phyloP scores from a whole-genome alignment of 768 basidiomycete genomes.

The Naganishia onofrii region DNA sequence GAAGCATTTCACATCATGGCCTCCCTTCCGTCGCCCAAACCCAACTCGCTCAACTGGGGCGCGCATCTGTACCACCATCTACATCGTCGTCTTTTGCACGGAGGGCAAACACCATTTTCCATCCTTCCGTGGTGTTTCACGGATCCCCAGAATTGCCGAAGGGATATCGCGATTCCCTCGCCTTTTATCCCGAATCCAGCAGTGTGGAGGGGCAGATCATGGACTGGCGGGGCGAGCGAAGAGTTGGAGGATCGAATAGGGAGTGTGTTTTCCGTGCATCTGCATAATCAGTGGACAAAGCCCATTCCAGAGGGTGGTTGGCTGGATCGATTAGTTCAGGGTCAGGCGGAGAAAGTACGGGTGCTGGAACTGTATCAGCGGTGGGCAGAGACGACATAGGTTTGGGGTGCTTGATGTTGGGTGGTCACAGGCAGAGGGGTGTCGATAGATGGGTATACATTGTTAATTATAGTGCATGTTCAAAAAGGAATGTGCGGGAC shows the following conservation, averaged over 20 bases:
- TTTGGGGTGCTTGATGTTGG: too few relatives aligned
- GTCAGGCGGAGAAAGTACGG: slow-evolving; percentile 40
- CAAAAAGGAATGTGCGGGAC: too few relatives aligned
- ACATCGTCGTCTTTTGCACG: slow-evolving; percentile 76
- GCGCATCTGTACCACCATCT: slow-evolving; percentile 85
- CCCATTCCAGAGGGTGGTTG: slow-evolving; percentile 76
- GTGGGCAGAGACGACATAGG: slow-evolving; percentile 19
- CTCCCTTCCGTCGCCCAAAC: slow-evolving; percentile 66
- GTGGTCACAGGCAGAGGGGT: background rate
- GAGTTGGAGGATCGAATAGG: slow-evolving; percentile 61
- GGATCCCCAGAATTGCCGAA: slow-evolving; percentile 83
- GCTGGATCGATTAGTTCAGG: slow-evolving; percentile 70
- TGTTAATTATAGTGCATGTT: background rate
- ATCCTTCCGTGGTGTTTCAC: slow-evolving; percentile 93
- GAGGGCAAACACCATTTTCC: slow-evolving; percentile 75
- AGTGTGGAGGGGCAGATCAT: slow-evolving; percentile 64
- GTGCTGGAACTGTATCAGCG: slow-evolving; percentile 37
- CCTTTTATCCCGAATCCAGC: slow-evolving; percentile 66
- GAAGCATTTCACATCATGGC: slow-evolving; percentile 92
- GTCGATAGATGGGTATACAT: background rate
- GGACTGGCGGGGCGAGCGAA: slow-evolving; percentile 59
- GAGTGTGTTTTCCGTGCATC: slow-evolving; percentile 72
- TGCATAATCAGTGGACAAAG: slow-evolving; percentile 97
- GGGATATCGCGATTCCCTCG: slow-evolving; percentile 89
- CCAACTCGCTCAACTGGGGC: slow-evolving; percentile 90